Conservation (phyloP, 495 filamentous ascomycete species). For the Aspergillus sclerotioniger region DNA sequence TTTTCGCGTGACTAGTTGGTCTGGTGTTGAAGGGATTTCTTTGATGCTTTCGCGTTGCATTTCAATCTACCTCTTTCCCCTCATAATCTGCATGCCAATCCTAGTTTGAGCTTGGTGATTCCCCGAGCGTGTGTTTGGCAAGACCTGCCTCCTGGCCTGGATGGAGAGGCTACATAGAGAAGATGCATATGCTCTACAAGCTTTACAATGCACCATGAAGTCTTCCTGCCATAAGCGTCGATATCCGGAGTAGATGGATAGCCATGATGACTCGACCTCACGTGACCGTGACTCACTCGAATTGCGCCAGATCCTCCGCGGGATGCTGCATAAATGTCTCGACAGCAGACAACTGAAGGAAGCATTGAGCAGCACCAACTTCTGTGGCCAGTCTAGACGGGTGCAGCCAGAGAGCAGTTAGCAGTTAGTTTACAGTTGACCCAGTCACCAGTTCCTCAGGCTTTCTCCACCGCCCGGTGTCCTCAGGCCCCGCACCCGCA, state of each 20-base stretch:
- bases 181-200: neutral
- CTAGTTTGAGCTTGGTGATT: slow-evolving; percentile 16
- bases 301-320: neutral
- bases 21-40: slow-evolving; percentile 21
- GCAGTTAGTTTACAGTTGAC: too few species aligned
- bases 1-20: slow-evolving; percentile 18
- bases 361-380: neutral
- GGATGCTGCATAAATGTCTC: too few species aligned
- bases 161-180: neutral
- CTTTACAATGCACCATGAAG: neutral
- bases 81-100: slow-evolving; percentile 13
- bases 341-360: too few species aligned
- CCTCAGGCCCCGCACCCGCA: slow-evolving; percentile 20
- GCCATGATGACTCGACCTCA: neutral
- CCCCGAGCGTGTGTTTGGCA: slow-evolving; percentile 4
- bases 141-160: neutral
- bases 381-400: neutral
- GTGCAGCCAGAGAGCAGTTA: too few species aligned
- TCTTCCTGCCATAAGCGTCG: too few species aligned
- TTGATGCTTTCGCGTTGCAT: slow-evolving; percentile 14
- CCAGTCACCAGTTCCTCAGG: too few species aligned
- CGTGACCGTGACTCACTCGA: neutral
- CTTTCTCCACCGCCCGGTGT: slow-evolving; percentile 18
- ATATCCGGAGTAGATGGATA: too few species aligned
- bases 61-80: slow-evolving; percentile 9